Percentiles rank a stretch among this genome's conserved stretches.
Evolutionary conservation across 306 rosid species (phyloP).

Genomic region (Argentina anserina): DNA sequence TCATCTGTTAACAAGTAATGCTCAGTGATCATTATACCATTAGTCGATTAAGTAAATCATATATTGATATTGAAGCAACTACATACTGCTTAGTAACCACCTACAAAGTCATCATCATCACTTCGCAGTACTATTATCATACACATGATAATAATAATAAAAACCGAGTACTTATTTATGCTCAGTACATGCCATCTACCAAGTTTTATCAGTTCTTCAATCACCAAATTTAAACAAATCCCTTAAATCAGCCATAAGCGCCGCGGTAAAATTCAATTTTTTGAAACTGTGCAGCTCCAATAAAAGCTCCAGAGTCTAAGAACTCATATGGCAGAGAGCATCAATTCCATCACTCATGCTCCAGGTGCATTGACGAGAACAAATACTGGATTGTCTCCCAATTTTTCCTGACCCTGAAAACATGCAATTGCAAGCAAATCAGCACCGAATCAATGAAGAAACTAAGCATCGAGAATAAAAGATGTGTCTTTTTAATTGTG

Average conservation of each 20-base stretch:
- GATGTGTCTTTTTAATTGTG: not conserved
- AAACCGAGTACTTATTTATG: not conserved
- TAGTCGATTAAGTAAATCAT: no score
- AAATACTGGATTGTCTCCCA: slow-evolving; percentile 67
- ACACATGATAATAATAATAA: not conserved
- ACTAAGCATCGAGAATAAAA: not conserved
- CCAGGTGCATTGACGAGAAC: slow-evolving; percentile 60
- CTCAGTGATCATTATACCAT: not conserved
- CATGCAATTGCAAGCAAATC: slow-evolving; percentile 14
- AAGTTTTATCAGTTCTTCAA: slow-evolving; percentile 17
- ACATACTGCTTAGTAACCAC: not conserved
- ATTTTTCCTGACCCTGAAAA: slow-evolving; percentile 76
- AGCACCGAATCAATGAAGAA: slow-evolving; percentile 3
- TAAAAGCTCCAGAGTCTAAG: slow-evolving; percentile 16
- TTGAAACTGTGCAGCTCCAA: slow-evolving; percentile 26
- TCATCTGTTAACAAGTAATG: no score
- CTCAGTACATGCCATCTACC: slow-evolving; percentile 2
- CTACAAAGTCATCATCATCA: not conserved
- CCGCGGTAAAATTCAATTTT: slow-evolving; percentile 19
- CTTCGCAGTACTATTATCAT: not conserved
- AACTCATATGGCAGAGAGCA: slow-evolving; percentile 21
- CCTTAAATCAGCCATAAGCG: slow-evolving; percentile 20
- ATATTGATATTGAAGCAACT: not conserved
- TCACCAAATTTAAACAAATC: slow-evolving; percentile 24
- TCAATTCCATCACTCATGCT: slow-evolving; percentile 14